A percentile compares a stretch with the other conserved stretches of the same genome.
phyloP scores from a whole-genome alignment of 257 asterid genomes.

The Nemophila menziesii region DNA sequence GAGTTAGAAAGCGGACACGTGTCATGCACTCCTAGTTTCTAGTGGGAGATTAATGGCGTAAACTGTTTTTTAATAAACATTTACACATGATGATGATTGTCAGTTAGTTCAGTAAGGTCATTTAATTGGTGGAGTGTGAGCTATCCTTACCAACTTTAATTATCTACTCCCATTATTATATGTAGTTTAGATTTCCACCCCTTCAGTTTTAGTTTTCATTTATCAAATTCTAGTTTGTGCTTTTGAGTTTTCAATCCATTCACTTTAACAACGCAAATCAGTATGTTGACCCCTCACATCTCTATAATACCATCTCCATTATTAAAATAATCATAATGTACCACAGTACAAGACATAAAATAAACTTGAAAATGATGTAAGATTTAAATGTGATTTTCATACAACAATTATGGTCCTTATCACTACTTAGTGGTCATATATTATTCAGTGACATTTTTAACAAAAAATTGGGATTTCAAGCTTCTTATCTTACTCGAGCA shows the following conservation, averaged over 20 bases:
- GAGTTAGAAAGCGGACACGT: conserved; percentile 41
- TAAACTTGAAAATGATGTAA: conserved; percentile 12
- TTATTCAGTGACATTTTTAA: conserved; percentile 1
- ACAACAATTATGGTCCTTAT: conserved; percentile 12
- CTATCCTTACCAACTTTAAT: conserved; percentile 35
- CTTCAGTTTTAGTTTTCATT: conserved; percentile 15
- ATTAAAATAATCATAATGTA: no score
- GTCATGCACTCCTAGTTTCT: conserved; percentile 28
- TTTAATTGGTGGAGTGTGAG: conserved; percentile 35
- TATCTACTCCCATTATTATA: conserved; percentile 42
- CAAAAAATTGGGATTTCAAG: no score
- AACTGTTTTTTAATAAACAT: conserved; percentile 7
- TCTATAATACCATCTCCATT: conserved; percentile 3
- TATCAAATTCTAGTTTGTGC: conserved; percentile 8
- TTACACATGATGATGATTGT: no score
- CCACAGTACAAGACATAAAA: not conserved
- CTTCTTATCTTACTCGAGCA: no score
- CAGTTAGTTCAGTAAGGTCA: conserved; percentile 15
- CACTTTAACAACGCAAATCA: conserved; percentile 29
- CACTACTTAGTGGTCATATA: conserved; percentile 13
- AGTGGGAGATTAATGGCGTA: conserved; percentile 15
- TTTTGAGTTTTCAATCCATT: conserved; percentile 17
- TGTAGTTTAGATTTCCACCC: conserved; percentile 28
- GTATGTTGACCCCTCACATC: conserved; percentile 12
- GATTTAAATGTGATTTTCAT: not conserved